phyloP scores from a whole-genome alignment of 129 eudicot species.

The Sambucus nigra region DNA sequence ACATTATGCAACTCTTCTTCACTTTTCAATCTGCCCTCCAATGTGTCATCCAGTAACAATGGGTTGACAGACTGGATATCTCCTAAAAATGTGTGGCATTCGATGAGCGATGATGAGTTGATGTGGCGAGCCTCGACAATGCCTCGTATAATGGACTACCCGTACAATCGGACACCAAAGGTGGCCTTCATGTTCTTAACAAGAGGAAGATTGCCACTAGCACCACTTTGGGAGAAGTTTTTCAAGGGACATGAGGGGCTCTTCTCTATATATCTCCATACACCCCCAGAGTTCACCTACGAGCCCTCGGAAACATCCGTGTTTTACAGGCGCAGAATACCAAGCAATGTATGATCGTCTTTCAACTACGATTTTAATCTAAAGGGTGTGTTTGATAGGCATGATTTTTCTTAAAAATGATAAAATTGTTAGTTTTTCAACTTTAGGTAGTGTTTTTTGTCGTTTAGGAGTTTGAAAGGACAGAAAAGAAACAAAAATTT shows the following conservation, averaged over 20 bases:
- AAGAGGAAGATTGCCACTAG: slow-evolving; percentile 49
- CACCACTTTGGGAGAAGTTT: slow-evolving; percentile 73
- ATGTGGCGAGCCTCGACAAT: slow-evolving; percentile 57
- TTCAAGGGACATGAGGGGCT: slow-evolving; percentile 65
- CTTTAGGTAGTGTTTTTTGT: no score
- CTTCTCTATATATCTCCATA: slow-evolving; percentile 71
- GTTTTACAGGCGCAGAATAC: slow-evolving; percentile 68
- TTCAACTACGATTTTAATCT: background rate
- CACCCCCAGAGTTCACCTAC: slow-evolving; percentile 43
- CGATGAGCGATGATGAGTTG: slow-evolving; percentile 56
- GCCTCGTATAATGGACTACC: slow-evolving; percentile 33
- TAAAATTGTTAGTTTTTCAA: no score
- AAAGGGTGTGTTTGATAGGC: background rate
- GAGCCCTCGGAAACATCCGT: slow-evolving; percentile 67
- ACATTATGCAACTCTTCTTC: slow-evolving; percentile 15
- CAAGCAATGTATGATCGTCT: slow-evolving; percentile 53
- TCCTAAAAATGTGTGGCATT: slow-evolving; percentile 40
- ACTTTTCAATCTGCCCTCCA: slow-evolving; percentile 11
- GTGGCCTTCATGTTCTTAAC: slow-evolving; percentile 86
- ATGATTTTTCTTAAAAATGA: no score
- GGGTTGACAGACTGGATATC: slow-evolving; percentile 12
- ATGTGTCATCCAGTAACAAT: slow-evolving; percentile 6
- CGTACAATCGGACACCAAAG: slow-evolving; percentile 38
- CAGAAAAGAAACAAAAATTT: no score
- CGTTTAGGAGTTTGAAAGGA: no score